Conservation (phyloP, 129 eudicot species). For the Flaveria brownii region DNA sequence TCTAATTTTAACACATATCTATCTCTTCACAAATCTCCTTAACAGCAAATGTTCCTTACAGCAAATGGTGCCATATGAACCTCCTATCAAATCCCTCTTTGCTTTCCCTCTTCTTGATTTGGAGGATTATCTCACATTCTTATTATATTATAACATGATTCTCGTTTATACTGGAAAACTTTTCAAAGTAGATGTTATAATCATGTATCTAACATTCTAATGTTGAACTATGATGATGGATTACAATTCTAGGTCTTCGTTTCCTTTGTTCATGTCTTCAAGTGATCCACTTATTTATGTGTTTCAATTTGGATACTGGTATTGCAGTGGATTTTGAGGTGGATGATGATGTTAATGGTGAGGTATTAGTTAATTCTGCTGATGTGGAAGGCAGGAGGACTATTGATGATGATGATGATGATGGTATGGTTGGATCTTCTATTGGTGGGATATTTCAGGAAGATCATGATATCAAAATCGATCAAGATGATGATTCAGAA, state of each 20-base stretch:
- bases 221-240: constrained; percentile 10
- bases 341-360: constrained; percentile 52
- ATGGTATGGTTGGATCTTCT: constrained; percentile 67
- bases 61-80: too few species aligned
- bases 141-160: background rate
- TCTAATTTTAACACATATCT: background rate
- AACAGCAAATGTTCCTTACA: background rate
- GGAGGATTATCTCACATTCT: background rate
- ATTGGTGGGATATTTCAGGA: constrained; percentile 50
- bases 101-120: too few species aligned
- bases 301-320: background rate
- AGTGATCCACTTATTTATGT: constrained; percentile 2
- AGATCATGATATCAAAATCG: constrained; percentile 50
- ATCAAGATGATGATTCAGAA: constrained; percentile 35
- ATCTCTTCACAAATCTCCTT: background rate
- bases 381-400: constrained; percentile 45
- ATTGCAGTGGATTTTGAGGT: constrained; percentile 66
- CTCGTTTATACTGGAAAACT: background rate
- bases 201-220: background rate
- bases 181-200: background rate
- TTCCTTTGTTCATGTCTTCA: background rate
- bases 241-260: background rate
- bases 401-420: constrained; percentile 35
- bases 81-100: background rate
- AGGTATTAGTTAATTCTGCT: constrained; percentile 48